A percentile compares a stretch with the other conserved stretches of the same genome.
These are phyloP conservation scores for Lichtheimia corymbifera DNA, from an alignment of 371 early-diverging fungal genomes.

Conservation along the genomic window DNA sequence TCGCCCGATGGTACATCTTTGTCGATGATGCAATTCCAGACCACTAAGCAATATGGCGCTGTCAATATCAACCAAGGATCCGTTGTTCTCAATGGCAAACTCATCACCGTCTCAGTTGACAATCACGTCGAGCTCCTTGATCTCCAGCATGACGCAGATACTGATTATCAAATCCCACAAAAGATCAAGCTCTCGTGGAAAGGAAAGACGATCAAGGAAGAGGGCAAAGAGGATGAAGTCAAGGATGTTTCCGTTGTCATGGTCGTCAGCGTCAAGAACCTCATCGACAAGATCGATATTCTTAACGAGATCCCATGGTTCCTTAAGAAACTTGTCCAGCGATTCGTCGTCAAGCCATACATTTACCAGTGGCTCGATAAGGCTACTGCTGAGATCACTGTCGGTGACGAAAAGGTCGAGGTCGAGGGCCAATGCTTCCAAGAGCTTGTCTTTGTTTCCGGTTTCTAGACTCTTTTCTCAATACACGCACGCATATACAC, in stretches of 20 bases:
- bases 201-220: slow-evolving; percentile 69
- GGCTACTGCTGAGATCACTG: slow-evolving; percentile 59
- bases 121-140: slow-evolving; percentile 63
- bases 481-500: neutral
- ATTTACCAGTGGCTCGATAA: slow-evolving; percentile 87
- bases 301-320: slow-evolving; percentile 87
- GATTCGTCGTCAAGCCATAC: slow-evolving; percentile 91
- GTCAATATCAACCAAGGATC: slow-evolving; percentile 76
- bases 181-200: slow-evolving; percentile 69
- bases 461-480: slow-evolving; percentile 29
- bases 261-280: slow-evolving; percentile 58
- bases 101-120: slow-evolving; percentile 74
- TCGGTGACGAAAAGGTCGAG: slow-evolving; percentile 66
- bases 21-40: slow-evolving; percentile 80
- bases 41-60: slow-evolving; percentile 75
- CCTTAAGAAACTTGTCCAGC: slow-evolving; percentile 85
- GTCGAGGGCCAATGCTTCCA: slow-evolving; percentile 67
- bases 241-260: slow-evolving; percentile 66
- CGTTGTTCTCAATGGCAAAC: slow-evolving; percentile 66
- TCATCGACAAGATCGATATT: slow-evolving; percentile 83
- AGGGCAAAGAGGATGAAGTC: slow-evolving; percentile 42
- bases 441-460: slow-evolving; percentile 63
- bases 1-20: slow-evolving; percentile 55
- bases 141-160: slow-evolving; percentile 62
- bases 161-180: slow-evolving; percentile 81